A percentile compares a stretch with the other conserved stretches of the same genome.
Evolutionary conservation across 768 basidiomycete genomes (phyloP).

Genomic region (Lactarius tabidus): DNA sequence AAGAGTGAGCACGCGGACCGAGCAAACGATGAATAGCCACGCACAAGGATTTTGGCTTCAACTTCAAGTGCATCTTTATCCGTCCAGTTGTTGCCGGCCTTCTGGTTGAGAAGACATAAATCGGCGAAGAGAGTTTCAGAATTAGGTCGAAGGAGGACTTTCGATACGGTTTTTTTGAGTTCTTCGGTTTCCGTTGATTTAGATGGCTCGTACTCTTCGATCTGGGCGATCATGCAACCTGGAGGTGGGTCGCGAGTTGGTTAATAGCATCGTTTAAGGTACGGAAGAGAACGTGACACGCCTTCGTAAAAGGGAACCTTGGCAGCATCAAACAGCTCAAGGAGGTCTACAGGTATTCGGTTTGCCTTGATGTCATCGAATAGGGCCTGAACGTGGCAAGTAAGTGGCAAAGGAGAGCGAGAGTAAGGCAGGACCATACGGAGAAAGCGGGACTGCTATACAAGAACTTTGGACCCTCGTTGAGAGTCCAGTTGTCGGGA

Average conservation of each 20-base stretch:
- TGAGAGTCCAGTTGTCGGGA: conserved; percentile 78
- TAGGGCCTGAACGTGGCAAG: conserved; percentile 49
- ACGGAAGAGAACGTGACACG: conserved; percentile 33
- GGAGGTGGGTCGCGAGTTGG: neutral
- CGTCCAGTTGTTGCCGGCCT: conserved; percentile 54
- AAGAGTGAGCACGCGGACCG: conserved; percentile 2
- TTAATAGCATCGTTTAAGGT: neutral
- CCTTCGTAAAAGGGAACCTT: conserved; percentile 82
- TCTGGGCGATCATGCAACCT: conserved; percentile 86
- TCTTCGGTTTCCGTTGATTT: conserved; percentile 57
- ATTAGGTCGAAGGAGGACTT: conserved; percentile 74
- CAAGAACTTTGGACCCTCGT: conserved; percentile 75
- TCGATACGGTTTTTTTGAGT: conserved; percentile 32
- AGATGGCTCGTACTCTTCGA: conserved; percentile 69
- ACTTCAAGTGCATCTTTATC: conserved; percentile 69
- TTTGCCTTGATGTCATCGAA: conserved; percentile 81
- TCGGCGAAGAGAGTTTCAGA: conserved; percentile 77
- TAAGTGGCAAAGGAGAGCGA: conserved; percentile 1
- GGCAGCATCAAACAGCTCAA: conserved; percentile 72
- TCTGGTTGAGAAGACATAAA: conserved; percentile 64
- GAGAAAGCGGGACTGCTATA: conserved; percentile 72
- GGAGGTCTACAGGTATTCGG: conserved; percentile 81
- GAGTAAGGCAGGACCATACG: conserved; percentile 31
- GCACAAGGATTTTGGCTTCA: conserved; percentile 69
- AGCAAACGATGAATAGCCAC: conserved; percentile 28